These are phyloP conservation scores for Aspergillus heteromorphus DNA, from an alignment of 495 filamentous ascomycete genomes.

Conservation along the genomic window DNA sequence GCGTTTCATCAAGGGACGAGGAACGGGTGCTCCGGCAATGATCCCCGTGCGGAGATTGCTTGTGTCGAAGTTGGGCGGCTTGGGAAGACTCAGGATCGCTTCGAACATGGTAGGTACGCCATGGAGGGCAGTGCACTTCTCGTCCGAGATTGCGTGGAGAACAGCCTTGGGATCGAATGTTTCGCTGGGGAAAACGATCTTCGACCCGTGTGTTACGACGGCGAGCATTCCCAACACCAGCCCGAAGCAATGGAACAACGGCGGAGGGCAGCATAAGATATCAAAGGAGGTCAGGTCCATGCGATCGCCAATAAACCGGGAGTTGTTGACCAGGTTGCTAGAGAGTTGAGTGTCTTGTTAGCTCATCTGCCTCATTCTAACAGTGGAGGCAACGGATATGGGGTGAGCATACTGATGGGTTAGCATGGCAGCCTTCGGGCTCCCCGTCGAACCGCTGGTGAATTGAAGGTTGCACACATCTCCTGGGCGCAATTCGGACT, in stretches of 20 bases:
- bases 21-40: conserved; percentile 63
- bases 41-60: conserved; percentile 58
- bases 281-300: conserved; percentile 59
- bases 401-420: conserved; percentile 54
- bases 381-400: not conserved
- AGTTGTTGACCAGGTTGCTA: conserved; percentile 67
- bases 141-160: conserved; percentile 53
- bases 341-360: not conserved
- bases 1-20: conserved; percentile 57
- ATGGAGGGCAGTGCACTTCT: conserved; percentile 64
- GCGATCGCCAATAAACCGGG: conserved; percentile 62
- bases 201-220: conserved; percentile 60
- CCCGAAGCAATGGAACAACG: conserved; percentile 71
- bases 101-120: conserved; percentile 74
- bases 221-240: conserved; percentile 65
- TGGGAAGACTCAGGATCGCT: conserved; percentile 50
- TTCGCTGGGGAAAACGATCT: conserved; percentile 60
- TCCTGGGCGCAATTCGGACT: conserved; percentile 47
- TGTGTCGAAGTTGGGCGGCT: conserved; percentile 42
- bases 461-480: conserved; percentile 68
- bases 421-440: conserved; percentile 70
- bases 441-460: conserved; percentile 65
- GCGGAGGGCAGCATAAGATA: conserved; percentile 64
- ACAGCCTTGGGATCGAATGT: conserved; percentile 57
- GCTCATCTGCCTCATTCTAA: conserved; percentile 1